Evolutionary conservation across 331 rosid genomes (phyloP), one percentile per base, ranked within the genome.

Genomic region (Dryas integrifolia): DNA sequence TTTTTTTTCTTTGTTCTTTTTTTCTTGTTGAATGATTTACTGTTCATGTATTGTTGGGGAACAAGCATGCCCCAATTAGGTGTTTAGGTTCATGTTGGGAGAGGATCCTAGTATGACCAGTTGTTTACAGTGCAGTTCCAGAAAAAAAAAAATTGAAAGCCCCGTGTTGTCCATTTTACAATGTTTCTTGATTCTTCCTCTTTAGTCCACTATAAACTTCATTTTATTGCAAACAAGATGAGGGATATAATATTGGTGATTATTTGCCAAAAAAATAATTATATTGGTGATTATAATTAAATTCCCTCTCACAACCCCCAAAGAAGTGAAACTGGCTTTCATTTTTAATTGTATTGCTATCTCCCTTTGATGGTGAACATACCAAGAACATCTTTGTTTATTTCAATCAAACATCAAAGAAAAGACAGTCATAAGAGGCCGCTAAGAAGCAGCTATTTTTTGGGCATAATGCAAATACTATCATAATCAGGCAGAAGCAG

Each of bases 51-150:
- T 51, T 7, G 55, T 4, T 66, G 92, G 90, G 84, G 87, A 78
- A 81, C 58, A 80, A 58, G 73, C 35, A 56, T 46, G 12, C 72
- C 79, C 75, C 80, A 82, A 0, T 51, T 15, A 44, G 49, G 64
- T 65, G 2, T 50, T 76, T 46, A 53, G 85, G 92, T 79, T 82
- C 74, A 82, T 87, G 83, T 84, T 82, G 62, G 91, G 92, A 81
- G 73, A 51, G 92, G 89, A 87, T 89, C 97, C 93, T 83, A 58
- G 72, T 70, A 78, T 85, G 92, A 58, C 81, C 81, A 77, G 65
- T 84, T 75, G 77, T 62, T 73, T 67, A 47, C 46, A 40, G 73
- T 79, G 86, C 77, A 72, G 64, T 63, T 67, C 1, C 46, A 70
- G 5, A 64, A 67, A 14, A 80, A 18, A 18, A 10, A 84, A 38